Evolutionary conservation across 768 basidiomycete genomes (phyloP).

Genomic region (Trametes punicea): DNA sequence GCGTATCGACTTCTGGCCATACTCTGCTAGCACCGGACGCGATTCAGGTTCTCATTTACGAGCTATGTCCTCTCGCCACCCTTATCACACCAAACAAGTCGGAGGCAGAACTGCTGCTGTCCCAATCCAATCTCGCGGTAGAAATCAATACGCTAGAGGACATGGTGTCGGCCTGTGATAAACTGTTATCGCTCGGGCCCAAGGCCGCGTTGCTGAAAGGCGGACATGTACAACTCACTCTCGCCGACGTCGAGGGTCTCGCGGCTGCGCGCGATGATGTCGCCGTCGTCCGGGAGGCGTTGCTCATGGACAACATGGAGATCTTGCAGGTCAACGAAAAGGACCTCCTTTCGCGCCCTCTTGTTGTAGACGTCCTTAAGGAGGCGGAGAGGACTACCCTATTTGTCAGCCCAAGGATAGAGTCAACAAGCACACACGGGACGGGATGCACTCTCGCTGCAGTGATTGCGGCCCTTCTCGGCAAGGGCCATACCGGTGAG

Average conservation of each 20-base stretch:
- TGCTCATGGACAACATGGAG: constrained; percentile 58
- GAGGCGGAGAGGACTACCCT: constrained; percentile 40
- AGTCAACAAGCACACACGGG: constrained; percentile 79
- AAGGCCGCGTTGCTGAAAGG: constrained; percentile 78
- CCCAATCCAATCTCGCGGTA: constrained; percentile 26
- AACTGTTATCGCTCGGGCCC: constrained; percentile 47
- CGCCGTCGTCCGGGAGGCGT: constrained; percentile 41
- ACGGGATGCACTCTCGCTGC: constrained; percentile 93
- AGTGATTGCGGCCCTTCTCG: constrained; percentile 68
- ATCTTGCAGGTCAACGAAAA: constrained; percentile 42
- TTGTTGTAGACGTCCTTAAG: constrained; percentile 67
- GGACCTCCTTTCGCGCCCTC: constrained; percentile 19
- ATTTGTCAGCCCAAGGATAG: constrained; percentile 58
- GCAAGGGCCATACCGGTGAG: constrained; percentile 43
- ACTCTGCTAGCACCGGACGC: constrained; percentile 68
- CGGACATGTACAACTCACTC: constrained; percentile 59
- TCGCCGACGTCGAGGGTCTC: constrained; percentile 42
- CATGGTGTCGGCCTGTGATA: constrained; percentile 56
- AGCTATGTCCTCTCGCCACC: constrained; percentile 68
- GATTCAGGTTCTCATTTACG: constrained; percentile 49
- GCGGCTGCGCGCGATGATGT: constrained; percentile 30
- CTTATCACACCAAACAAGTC: constrained; percentile 84
- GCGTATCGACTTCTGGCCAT: too few species aligned
- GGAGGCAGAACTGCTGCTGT: constrained; percentile 72
- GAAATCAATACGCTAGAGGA: constrained; percentile 50